Percentiles rank a stretch among this genome's conserved stretches.
Evolutionary conservation across 371 early-diverging fungal species (phyloP).

Genomic region (Rhizopus delemar): DNA sequence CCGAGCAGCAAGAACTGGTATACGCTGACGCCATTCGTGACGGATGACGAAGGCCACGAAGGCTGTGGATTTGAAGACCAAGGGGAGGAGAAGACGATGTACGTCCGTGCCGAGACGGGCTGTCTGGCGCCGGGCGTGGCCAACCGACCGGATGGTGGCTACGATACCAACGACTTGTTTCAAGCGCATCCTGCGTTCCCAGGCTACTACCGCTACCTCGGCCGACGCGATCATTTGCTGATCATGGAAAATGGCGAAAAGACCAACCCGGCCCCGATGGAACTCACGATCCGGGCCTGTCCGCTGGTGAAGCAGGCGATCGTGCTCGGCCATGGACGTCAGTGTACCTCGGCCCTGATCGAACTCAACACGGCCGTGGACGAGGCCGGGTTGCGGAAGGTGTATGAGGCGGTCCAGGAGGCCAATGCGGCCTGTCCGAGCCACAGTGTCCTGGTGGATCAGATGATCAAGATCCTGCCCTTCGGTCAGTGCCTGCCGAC

Average conservation of each 20-base stretch:
- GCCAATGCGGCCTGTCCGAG: constrained; percentile 35
- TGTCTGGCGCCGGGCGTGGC: constrained; percentile 13
- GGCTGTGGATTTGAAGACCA: not conserved
- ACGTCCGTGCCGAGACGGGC: not conserved
- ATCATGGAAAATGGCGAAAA: constrained; percentile 43
- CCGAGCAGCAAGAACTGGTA: constrained; percentile 11
- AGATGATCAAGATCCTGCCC: constrained; percentile 38
- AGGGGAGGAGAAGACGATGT: not conserved
- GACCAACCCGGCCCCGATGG: constrained; percentile 38
- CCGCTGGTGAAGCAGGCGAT: constrained; percentile 18
- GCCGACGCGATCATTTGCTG: constrained; percentile 32
- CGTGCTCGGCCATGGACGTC: constrained; percentile 27
- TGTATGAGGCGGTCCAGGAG: constrained; percentile 22
- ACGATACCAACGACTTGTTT: constrained; percentile 34
- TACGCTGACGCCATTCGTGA: not conserved
- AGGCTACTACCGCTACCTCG: constrained; percentile 17
- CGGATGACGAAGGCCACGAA: not conserved
- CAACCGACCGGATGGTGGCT: constrained; percentile 25
- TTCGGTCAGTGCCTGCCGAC: constrained; percentile 12
- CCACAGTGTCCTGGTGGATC: constrained; percentile 29
- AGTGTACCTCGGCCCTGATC: constrained; percentile 26
- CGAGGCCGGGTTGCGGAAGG: constrained; percentile 10
- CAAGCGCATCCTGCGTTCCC: constrained; percentile 8
- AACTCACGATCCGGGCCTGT: constrained; percentile 15
- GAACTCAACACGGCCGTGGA: constrained; percentile 18